Evolutionary conservation across 768 basidiomycete species (phyloP).

Genomic region (Wakefieldia striispora): DNA sequence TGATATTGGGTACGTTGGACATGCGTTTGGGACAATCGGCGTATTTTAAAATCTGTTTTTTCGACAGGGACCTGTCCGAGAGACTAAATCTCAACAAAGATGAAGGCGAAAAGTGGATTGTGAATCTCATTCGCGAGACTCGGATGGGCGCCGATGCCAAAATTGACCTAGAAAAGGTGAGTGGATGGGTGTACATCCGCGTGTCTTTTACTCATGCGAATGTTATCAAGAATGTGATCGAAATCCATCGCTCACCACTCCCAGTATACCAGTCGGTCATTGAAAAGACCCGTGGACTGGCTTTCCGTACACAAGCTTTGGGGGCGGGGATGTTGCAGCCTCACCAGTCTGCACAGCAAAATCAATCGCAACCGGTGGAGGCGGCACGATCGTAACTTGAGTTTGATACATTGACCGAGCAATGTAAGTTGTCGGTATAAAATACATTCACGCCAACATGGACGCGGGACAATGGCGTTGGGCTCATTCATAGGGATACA

Average conservation of each 20-base stretch:
- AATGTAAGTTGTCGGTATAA: constrained; percentile 11
- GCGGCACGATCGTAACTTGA: constrained; percentile 22
- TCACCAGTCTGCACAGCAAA: constrained; percentile 31
- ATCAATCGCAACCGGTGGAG: constrained; percentile 29
- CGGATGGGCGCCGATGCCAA: constrained; percentile 96
- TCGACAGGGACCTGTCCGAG: constrained; percentile 79
- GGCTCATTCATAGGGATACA: not conserved
- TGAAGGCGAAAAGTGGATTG: constrained; percentile 99
- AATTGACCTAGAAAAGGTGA: constrained; percentile 93
- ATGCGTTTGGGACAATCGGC: not conserved
- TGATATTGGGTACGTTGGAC: constrained; percentile 66
- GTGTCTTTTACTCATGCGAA: constrained; percentile 4
- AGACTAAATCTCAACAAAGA: constrained; percentile 90
- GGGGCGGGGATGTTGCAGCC: constrained; percentile 67
- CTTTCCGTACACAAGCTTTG: constrained; percentile 87
- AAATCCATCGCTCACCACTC: constrained; percentile 86
- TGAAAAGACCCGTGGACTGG: constrained; percentile 90
- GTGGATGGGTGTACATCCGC: not conserved
- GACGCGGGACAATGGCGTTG: no score
- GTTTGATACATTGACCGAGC: not conserved
- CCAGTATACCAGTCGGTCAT: constrained; percentile 94
- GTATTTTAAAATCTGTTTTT: constrained; percentile 1
- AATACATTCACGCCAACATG: not conserved
- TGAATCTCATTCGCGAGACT: constrained; percentile 97
- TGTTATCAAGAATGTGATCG: constrained; percentile 82